Base-by-base conservation (phyloP, 768 basidiomycete genomes). In the Termitomyces sp. region DNA sequence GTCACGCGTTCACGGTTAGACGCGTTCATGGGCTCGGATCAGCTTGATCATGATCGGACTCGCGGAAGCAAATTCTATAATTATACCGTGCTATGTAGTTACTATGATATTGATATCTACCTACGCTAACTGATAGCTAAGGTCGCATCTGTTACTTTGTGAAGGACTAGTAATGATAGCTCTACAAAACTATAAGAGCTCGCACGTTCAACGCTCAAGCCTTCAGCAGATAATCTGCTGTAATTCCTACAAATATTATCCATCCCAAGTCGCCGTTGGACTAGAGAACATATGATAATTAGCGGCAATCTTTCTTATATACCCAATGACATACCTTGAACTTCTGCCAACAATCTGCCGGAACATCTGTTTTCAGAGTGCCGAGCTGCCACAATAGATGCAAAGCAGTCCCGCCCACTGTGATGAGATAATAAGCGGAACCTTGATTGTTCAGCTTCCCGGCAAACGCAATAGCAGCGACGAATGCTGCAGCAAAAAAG, bases 391-490 rank as follows among this genome's bases (percentile, higher is more conserved):
- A 63, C 12, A 45, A 8, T 5, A 63, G 48, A 33, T 63, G 62
- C 36, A 51, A 16, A 9, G 58, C 38, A 54, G 45, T 55, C 4
- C 62, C 62, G 22, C 58, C 58, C 11, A 72, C 70, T 24, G 70
- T 68, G 55, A 76, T 54, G 18, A 70, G 35, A 64, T 65, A 75
- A 64, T 69, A 78, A 0, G 72, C 62, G 7, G 68, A 69, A 1
- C 81, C 78, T 12, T 79, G 75, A 6, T 66, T 67, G 55, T 81
- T 79, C 13, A 68, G 68, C 7, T 60, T 74, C 65, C 7, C 83
- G 3, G 78, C 73, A 58, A 69, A 68, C 9, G 75, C 65, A 36
- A 84, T 69, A 57, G 72, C 67, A 12, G 45, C 28, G 28, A 84
- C 67, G 67, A 84, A 81, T 1, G 67, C 61, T 1, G 73, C 58